Evolutionary conservation across 495 filamentous ascomycete species (phyloP), one percentile per base, ranked within the genome.

Genomic region (Opeltia flavorubescens): DNA sequence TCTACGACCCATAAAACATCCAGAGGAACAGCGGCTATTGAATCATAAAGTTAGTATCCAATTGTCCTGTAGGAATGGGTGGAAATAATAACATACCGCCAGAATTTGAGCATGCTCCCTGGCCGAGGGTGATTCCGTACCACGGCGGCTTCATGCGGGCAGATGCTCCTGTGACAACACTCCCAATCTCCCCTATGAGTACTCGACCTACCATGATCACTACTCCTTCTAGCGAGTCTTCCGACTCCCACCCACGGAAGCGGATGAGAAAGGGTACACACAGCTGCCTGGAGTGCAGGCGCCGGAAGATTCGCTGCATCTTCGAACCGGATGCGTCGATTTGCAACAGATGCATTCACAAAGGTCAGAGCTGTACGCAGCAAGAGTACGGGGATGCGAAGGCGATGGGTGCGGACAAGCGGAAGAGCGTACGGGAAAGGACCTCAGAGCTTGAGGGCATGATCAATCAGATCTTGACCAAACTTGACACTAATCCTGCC

Each of bases 201-300:
- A n/a, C n/a, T n/a, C n/a, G n/a, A n/a, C n/a, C 21, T 13, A 25
- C 12, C 18, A 41, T 13, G 21, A 41, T 41, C 18, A 41, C 38
- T 4, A 41, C 38, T 9, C 38, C 38, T 25, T 41, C 38, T 12
- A 41, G 38, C 38, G 38, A 41, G 38, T 25, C 38, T 25, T 23
- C 38, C 11, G 38, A 41, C 38, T 41, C 21, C 38, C 21, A 41
- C 20, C 38, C 38, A 15, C 21, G 59, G 11, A 57, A 62, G 35
- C 64, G 64, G 47, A 35, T 67, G 24, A 61, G 64, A 15, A 64
- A 65, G 54, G 64, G 64, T 30, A 65, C 64, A 7, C 53, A 56
- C 15, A 62, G 60, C 38, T 66, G 62, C 57, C 64, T 62, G 62
- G 62, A 63, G 31, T 66, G 66, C 49, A 66, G 61, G 48, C 56